Evolutionary conservation across 2,329 filamentous ascomycete genomes (phyloP).

Genomic region (Grosmannia serpens): DNA sequence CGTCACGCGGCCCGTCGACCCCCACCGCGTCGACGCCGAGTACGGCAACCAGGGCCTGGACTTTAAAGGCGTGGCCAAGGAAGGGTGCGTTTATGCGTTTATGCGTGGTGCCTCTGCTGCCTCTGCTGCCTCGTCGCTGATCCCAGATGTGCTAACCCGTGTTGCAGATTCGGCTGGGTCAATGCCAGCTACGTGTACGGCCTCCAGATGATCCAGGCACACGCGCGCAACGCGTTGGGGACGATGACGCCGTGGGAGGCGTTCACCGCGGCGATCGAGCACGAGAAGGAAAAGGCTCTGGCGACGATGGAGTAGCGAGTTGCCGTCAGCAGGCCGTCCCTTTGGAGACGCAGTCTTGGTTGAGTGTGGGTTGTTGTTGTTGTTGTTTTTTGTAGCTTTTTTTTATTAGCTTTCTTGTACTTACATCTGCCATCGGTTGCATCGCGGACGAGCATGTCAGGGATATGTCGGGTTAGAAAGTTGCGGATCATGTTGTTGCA

Average conservation of each 20-base stretch:
- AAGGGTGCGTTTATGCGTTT: conserved; percentile 59
- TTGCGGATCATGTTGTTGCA: neutral
- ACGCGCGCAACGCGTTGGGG: conserved; percentile 81
- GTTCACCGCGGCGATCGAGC: conserved; percentile 57
- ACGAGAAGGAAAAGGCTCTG: conserved; percentile 41
- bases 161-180: conserved; percentile 84
- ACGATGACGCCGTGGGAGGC: conserved; percentile 79
- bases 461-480: neutral
- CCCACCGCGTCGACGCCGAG: conserved; percentile 89
- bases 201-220: conserved; percentile 74
- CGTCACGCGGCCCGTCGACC: conserved; percentile 79
- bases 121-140: neutral
- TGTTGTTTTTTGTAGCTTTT: neutral
- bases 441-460: neutral
- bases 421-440: neutral
- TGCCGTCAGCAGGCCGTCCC: too few relatives aligned
- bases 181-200: conserved; percentile 97
- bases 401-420: neutral
- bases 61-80: conserved; percentile 89
- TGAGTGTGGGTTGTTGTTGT: too few relatives aligned
- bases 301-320: conserved; percentile 25
- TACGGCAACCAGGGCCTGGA: conserved; percentile 95
- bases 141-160: conserved; percentile 16
- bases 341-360: neutral
- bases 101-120: neutral